Evolutionary conservation across 2,329 filamentous ascomycete species (phyloP), one percentile per base, ranked within the genome.

Genomic region (Colletotrichum paranaense): DNA sequence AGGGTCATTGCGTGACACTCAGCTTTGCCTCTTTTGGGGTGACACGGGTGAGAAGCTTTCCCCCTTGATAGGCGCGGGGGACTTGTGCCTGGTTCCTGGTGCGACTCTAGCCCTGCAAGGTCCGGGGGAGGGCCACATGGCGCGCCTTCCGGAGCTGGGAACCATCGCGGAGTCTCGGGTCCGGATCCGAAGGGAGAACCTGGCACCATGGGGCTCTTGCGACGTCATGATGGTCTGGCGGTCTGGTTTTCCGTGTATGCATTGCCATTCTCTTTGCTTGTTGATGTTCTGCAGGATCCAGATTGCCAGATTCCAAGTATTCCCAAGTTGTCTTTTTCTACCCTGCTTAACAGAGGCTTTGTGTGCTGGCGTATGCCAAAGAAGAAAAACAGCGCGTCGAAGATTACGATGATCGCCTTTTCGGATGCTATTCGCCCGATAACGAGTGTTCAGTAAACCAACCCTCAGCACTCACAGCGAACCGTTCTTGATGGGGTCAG

Each of bases 1-100:
- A 69, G 32, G 46, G 70, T 63, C 70, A 59, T 59, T 63, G 59
- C 69, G 58, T 69, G 53, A 72, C 55, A 46, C 32, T 30, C 32
- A 42, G 32, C 12, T 38, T 62, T 63, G 11, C 69, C 55, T 35
- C 1, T 59, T 46, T 56, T 9, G 63, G 63, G 68, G 42, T n/a
- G 42, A 22, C 16, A 22, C 16, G 19, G 7, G 16, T 49, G 42
- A 62, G 62, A 62, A 62, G 32, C 19, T 53, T 35, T 3, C 53
- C 53, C 28, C 38, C 26, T 26, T 28, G 62, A 55, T 14, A 38
- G 30, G 57, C 7, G 26, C 42, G 46, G 46, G 32, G 30, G 26
- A 35, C 26, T 35, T 32, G 38, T 57, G 57, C 46, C 65, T 62
- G 22, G 69, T 68, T 68, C 64, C 65, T 72, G 58, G 22, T 52